These are phyloP conservation scores for Parmelia sp. DNA, from an alignment of 495 filamentous ascomycete genomes.

Conservation along the genomic window DNA sequence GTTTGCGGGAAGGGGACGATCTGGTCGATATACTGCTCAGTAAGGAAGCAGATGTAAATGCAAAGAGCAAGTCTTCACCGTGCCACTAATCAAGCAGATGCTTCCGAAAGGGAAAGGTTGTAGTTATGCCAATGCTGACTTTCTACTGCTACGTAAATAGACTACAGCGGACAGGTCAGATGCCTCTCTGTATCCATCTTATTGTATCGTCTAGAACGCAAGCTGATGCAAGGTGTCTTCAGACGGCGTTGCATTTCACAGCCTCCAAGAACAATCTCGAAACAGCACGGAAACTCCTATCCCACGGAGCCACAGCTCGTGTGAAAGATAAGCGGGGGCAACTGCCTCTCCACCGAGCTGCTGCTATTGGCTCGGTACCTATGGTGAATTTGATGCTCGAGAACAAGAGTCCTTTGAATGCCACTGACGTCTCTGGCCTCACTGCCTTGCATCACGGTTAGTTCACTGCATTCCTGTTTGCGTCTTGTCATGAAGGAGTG, in stretches of 20 bases:
- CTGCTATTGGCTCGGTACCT: conserved; percentile 79
- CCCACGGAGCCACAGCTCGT: conserved; percentile 68
- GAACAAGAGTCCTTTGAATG: conserved; percentile 71
- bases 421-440: conserved; percentile 74
- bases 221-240: conserved; percentile 9
- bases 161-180: conserved; percentile 11
- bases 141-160: neutral
- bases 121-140: neutral
- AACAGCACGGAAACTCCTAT: conserved; percentile 68
- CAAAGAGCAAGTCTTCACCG: conserved; percentile 54
- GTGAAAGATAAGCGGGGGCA: conserved; percentile 82
- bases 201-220: neutral
- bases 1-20: conserved; percentile 50
- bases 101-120: neutral
- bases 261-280: conserved; percentile 84
- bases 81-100: neutral
- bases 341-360: conserved; percentile 82
- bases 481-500: neutral
- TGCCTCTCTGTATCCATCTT: neutral
- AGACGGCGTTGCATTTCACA: conserved; percentile 87
- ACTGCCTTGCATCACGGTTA: conserved; percentile 83
- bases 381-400: conserved; percentile 76
- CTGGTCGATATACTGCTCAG: conserved; percentile 66
- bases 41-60: conserved; percentile 77
- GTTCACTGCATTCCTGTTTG: conserved; percentile 1